Conservation (phyloP, 2,329 filamentous ascomycete species). For the Penicillium frequentans region DNA sequence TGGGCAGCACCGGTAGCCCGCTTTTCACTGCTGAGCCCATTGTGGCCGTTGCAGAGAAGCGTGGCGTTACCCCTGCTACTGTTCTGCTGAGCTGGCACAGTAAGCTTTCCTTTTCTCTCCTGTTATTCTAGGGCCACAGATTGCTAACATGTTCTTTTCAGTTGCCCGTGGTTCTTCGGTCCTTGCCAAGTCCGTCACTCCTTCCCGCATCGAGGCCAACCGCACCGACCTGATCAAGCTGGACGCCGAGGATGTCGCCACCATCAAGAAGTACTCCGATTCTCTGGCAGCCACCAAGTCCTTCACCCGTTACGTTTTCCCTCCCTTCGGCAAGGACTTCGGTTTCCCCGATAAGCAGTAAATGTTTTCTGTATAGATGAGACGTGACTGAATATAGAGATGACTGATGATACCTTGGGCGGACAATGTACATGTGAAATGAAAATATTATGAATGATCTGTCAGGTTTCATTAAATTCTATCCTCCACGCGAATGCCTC, state of each 20-base stretch:
- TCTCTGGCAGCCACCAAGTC: constrained; percentile 33
- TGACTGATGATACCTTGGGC: constrained; percentile 2
- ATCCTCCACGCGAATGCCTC: neutral
- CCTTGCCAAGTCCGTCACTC: constrained; percentile 44
- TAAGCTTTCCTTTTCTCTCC: constrained; percentile 18
- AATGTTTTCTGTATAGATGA: neutral
- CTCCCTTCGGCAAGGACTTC: constrained; percentile 67
- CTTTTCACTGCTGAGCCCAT: constrained; percentile 44
- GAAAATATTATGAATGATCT: neutral
- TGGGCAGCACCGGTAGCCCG: constrained; percentile 45
- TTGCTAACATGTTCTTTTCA: constrained; percentile 13
- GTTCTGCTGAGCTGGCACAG: constrained; percentile 48
- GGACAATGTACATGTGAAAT: neutral
- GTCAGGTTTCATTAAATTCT: neutral
- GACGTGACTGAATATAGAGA: neutral
- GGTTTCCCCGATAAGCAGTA: constrained; percentile 68
- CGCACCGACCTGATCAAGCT: constrained; percentile 37
- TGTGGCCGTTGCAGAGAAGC: constrained; percentile 42
- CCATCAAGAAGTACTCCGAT: constrained; percentile 39
- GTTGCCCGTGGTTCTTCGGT: constrained; percentile 42
- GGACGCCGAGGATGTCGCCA: constrained; percentile 38
- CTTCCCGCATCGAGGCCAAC: constrained; percentile 43
- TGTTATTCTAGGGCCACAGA: neutral
- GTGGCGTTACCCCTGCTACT: constrained; percentile 38
- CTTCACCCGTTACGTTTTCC: constrained; percentile 60